Conservation (phyloP, 176 grass and related monocot species). For the Oryza australiensis region DNA sequence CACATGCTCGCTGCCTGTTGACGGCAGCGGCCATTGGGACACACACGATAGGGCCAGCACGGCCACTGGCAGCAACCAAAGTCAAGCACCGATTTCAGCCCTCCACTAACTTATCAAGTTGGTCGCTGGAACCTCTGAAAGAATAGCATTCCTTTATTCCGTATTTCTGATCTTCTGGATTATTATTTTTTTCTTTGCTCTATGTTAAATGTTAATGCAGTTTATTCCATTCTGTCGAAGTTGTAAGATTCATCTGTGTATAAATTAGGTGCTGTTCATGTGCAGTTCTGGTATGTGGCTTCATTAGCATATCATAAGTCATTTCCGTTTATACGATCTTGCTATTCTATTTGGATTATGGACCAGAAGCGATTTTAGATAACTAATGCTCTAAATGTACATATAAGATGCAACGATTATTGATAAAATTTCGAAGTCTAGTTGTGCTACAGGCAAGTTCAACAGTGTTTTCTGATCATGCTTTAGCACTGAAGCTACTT, state of each 20-base stretch:
- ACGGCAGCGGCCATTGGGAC: too few relatives aligned
- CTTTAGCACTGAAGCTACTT: neutral
- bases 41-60: neutral
- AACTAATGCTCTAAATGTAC: neutral
- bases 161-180: neutral
- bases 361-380: neutral
- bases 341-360: neutral
- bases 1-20: too few relatives aligned
- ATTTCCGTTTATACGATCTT: neutral
- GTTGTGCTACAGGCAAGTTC: neutral
- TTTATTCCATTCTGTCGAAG: neutral
- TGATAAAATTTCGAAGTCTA: neutral
- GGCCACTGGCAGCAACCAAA: neutral
- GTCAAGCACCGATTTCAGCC: neutral
- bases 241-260: neutral
- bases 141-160: neutral
- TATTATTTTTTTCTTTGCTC: neutral
- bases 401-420: neutral
- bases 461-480: neutral
- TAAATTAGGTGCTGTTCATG: neutral
- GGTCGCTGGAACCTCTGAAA: neutral
- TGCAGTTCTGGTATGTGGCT: neutral
- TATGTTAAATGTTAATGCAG: neutral
- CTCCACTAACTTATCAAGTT: neutral
- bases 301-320: neutral